phyloP scores from a whole-genome alignment of 1,284 basidiomycete genomes.

The Ceratobasidium theobromae region DNA sequence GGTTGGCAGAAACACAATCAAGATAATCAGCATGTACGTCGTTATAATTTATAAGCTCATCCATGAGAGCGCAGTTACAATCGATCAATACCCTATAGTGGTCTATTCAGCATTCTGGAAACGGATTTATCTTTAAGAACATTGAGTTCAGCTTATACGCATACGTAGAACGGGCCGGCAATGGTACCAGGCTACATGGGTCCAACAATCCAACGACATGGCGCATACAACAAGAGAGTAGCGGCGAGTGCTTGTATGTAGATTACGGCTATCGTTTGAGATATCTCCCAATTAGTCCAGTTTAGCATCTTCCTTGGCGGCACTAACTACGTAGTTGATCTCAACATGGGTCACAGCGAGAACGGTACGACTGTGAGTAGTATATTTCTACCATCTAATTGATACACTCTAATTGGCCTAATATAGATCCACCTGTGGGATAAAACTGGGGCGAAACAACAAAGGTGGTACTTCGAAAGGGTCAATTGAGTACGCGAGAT shows the following conservation, averaged over 20 bases:
- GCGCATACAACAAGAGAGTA: background rate
- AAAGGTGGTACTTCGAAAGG: constrained; percentile 28
- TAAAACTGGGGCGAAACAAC: constrained; percentile 21
- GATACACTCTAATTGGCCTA: background rate
- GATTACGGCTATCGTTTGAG: background rate
- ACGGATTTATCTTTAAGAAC: constrained; percentile 9
- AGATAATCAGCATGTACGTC: constrained; percentile 26
- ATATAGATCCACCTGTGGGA: constrained; percentile 26
- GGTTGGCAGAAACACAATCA: constrained; percentile 30
- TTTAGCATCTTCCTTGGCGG: background rate
- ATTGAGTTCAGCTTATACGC: constrained; percentile 13
- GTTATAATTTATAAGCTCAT: background rate
- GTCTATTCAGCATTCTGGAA: constrained; percentile 4
- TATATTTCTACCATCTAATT: background rate
- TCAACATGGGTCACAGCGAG: constrained; percentile 15
- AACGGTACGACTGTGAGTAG: constrained; percentile 25
- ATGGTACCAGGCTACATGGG: constrained; percentile 20
- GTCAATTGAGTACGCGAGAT: constrained; percentile 4
- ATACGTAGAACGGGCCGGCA: background rate
- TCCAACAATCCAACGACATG: background rate
- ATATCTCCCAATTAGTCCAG: background rate
- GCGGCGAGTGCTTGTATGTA: constrained; percentile 9
- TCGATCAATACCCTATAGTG: background rate
- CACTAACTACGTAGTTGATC: background rate
- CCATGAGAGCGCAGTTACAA: background rate